Conservation (phyloP, 495 filamentous ascomycete species). For the Gamarada debralockiae region DNA sequence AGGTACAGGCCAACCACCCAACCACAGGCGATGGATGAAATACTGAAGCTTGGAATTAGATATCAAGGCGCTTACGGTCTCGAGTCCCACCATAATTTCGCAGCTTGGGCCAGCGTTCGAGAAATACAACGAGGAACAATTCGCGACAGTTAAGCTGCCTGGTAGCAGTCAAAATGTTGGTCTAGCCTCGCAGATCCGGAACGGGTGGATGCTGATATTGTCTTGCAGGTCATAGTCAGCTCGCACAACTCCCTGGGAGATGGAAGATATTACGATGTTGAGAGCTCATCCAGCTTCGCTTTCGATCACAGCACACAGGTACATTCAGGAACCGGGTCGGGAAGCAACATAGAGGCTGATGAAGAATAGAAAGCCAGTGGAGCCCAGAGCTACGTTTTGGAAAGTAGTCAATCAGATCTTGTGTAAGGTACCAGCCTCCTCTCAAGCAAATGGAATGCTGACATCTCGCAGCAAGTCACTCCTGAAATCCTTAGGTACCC, state of each 20-base stretch:
- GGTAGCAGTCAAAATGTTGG: conserved; percentile 71
- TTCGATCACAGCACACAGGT: conserved; percentile 85
- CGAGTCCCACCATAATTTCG: conserved; percentile 61
- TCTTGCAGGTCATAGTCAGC: conserved; percentile 74
- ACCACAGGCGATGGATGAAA: conserved; percentile 2
- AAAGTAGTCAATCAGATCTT: conserved; percentile 72
- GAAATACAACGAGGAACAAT: conserved; percentile 95
- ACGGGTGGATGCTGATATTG: conserved; percentile 5
- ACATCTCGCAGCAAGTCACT: conserved; percentile 62
- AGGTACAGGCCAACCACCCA: conserved; percentile 48
- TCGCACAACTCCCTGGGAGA: conserved; percentile 73
- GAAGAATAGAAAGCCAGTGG: conserved; percentile 68
- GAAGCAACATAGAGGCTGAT: conserved; percentile 5
- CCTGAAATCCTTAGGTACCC: conserved; percentile 68
- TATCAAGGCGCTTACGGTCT: conserved; percentile 78
- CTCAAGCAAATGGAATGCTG: not conserved
- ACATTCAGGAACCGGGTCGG: conserved; percentile 5
- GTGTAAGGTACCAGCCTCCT: conserved; percentile 50
- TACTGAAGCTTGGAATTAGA: conserved; percentile 46
- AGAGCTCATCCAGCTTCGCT: conserved; percentile 77
- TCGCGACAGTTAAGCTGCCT: conserved; percentile 82
- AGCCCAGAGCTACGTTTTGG: conserved; percentile 75
- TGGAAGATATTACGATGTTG: conserved; percentile 84
- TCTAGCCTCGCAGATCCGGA: not conserved
- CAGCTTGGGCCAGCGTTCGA: conserved; percentile 80